These are phyloP conservation scores for Metschnikowia continentalis DNA, from an alignment of 805 yeast genomes.

Conservation along the genomic window DNA sequence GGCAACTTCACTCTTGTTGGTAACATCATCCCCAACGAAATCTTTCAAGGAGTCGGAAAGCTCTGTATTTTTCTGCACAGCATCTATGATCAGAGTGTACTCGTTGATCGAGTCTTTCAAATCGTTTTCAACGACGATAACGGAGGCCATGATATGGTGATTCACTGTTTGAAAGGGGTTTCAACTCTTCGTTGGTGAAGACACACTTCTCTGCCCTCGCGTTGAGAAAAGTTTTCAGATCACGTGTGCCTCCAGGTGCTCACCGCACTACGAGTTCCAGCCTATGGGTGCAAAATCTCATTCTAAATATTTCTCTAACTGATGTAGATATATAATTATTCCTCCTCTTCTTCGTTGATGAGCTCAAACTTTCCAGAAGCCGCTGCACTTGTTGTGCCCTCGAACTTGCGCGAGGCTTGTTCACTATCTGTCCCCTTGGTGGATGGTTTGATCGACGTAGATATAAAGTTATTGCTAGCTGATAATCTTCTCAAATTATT, in stretches of 20 bases:
- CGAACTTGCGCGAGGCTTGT: background rate
- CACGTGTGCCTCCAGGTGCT: slow-evolving; percentile 13
- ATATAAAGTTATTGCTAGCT: background rate
- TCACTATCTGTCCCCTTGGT: background rate
- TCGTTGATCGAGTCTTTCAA: slow-evolving; percentile 38
- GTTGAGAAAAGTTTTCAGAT: slow-evolving; percentile 18
- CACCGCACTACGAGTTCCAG: background rate
- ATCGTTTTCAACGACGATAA: slow-evolving; percentile 41
- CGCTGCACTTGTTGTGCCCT: background rate
- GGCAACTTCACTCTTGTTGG: slow-evolving; percentile 28
- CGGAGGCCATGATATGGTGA: slow-evolving; percentile 34
- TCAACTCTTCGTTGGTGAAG: slow-evolving; percentile 4
- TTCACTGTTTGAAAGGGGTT: background rate
- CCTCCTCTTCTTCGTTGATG: slow-evolving; percentile 5
- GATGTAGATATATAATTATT: background rate
- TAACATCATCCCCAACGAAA: slow-evolving; percentile 23
- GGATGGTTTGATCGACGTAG: background rate
- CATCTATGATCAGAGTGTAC: slow-evolving; percentile 36
- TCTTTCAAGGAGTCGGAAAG: slow-evolving; percentile 26
- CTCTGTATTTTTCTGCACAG: slow-evolving; percentile 24
- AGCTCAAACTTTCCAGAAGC: slow-evolving; percentile 2
- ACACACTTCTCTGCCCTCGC: slow-evolving; percentile 7
- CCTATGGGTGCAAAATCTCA: slow-evolving; percentile 10
- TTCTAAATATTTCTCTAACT: background rate
- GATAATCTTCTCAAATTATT: background rate